These are phyloP conservation scores for Pythium aquatile DNA, from an alignment of 352 stramenopile species.

Conservation along the genomic window DNA sequence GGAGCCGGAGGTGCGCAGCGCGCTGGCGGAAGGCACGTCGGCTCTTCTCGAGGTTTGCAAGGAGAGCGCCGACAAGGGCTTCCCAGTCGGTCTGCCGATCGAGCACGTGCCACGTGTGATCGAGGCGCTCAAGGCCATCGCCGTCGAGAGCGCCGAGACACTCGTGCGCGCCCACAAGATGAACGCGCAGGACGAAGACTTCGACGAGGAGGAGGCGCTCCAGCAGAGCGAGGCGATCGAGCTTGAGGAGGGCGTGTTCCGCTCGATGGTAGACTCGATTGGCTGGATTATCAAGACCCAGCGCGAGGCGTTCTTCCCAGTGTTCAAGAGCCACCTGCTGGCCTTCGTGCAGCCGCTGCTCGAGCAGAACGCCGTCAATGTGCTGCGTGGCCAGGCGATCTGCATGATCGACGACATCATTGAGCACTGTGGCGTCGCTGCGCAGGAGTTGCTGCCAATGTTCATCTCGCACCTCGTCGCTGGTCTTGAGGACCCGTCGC, in stretches of 20 bases:
- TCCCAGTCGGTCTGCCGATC: conserved; percentile 63
- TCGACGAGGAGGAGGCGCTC: conserved; percentile 68
- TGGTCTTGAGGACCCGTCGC: conserved; percentile 64
- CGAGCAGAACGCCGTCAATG: conserved; percentile 49
- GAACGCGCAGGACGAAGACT: conserved; percentile 80
- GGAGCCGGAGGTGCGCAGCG: conserved; percentile 75
- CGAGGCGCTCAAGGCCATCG: conserved; percentile 69
- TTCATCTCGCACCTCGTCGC: conserved; percentile 75
- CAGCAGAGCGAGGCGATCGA: conserved; percentile 73
- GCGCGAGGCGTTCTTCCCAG: conserved; percentile 68
- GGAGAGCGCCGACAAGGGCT: conserved; percentile 70
- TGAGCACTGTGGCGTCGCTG: conserved; percentile 70
- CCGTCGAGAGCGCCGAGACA: conserved; percentile 59
- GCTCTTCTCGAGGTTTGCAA: conserved; percentile 79
- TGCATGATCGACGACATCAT: conserved; percentile 90
- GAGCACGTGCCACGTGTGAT: conserved; percentile 68
- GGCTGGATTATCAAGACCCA: conserved; percentile 86
- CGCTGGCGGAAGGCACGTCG: conserved; percentile 74
- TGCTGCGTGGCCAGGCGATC: conserved; percentile 78
- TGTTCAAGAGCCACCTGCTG: conserved; percentile 72
- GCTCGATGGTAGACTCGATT: conserved; percentile 81
- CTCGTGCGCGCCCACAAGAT: conserved; percentile 54
- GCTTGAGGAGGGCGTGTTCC: conserved; percentile 76
- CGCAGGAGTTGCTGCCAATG: conserved; percentile 69
- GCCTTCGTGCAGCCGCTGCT: conserved; percentile 69